These are phyloP conservation scores for Limonium bicolor DNA, from an alignment of 148 eudicot species.

Conservation along the genomic window DNA sequence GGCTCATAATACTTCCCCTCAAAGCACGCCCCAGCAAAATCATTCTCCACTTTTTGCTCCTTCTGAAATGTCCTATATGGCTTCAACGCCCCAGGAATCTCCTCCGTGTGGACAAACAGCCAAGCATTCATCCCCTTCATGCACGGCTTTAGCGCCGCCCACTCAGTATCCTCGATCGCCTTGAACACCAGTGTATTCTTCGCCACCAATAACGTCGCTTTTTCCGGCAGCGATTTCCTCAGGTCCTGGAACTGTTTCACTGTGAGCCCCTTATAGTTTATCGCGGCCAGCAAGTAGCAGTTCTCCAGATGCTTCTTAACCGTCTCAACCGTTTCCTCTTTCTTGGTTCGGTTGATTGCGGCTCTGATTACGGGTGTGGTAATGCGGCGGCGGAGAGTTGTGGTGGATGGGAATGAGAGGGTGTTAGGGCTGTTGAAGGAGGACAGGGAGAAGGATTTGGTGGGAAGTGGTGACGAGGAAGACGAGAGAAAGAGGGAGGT, in stretches of 20 bases:
- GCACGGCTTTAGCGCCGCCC: constrained; percentile 74
- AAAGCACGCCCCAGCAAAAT: constrained; percentile 74
- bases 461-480: constrained; percentile 17
- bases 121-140: constrained; percentile 95
- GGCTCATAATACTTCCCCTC: constrained; percentile 82
- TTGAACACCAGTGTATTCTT: constrained; percentile 72
- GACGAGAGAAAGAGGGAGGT: constrained; percentile 49
- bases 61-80: constrained; percentile 74
- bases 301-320: constrained; percentile 52
- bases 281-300: constrained; percentile 77
- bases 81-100: constrained; percentile 64
- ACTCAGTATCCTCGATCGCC: constrained; percentile 67
- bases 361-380: constrained; percentile 21
- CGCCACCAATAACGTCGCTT: constrained; percentile 51
- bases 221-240: constrained; percentile 45
- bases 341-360: constrained; percentile 70
- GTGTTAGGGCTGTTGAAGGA: constrained; percentile 19
- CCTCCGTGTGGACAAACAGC: constrained; percentile 80
- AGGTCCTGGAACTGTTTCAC: constrained; percentile 73
- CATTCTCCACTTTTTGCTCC: constrained; percentile 74
- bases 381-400: constrained; percentile 1
- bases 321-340: constrained; percentile 67
- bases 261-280: constrained; percentile 70
- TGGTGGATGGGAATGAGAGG: constrained; percentile 6
- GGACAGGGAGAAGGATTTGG: constrained; percentile 33